Conservation (phyloP, 2,329 filamentous ascomycete genomes). For the Aureobasidium sp. region DNA sequence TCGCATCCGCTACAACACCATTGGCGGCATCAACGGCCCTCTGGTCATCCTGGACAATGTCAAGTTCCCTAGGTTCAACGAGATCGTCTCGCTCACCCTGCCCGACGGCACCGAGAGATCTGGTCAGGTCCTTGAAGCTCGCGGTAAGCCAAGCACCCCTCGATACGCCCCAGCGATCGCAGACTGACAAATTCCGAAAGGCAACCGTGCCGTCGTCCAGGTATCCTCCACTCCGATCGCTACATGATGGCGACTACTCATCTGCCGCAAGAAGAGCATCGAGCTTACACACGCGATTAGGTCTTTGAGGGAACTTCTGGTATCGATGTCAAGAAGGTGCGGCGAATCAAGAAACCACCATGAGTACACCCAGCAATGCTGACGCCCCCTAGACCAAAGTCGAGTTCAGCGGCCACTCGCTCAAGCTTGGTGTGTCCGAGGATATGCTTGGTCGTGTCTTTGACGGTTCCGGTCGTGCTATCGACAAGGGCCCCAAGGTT, state of each 20-base stretch:
- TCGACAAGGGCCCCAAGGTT: conserved; percentile 98
- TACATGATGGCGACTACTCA: neutral
- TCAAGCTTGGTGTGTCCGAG: conserved; percentile 98
- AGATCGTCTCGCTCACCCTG: conserved; percentile 93
- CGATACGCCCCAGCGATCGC: neutral
- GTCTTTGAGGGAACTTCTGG: conserved; percentile 96
- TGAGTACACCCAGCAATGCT: conserved; percentile 16
- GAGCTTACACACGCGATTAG: conserved; percentile 38
- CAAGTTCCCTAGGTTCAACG: conserved; percentile 96
- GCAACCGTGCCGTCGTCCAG: conserved; percentile 91
- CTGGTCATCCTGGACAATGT: conserved; percentile 98
- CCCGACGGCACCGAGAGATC: conserved; percentile 91
- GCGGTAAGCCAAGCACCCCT: conserved; percentile 55
- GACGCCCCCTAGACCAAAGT: conserved; percentile 67
- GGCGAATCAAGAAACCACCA: conserved; percentile 36
- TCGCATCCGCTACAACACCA: conserved; percentile 91
- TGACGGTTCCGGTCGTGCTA: conserved; percentile 93
- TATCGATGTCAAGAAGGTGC: conserved; percentile 85
- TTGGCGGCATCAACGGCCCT: conserved; percentile 95
- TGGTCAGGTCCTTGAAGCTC: conserved; percentile 93
- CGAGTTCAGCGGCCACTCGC: conserved; percentile 91
- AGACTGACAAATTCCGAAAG: conserved; percentile 41
- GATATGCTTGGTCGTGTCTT: conserved; percentile 99
- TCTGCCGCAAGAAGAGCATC: neutral
- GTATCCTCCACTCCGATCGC: conserved; percentile 42